Evolutionary conservation across 2,329 filamentous ascomycete genomes (phyloP), one percentile per base, ranked within the genome.

Genomic region (Hymenoscyphus albidus): DNA sequence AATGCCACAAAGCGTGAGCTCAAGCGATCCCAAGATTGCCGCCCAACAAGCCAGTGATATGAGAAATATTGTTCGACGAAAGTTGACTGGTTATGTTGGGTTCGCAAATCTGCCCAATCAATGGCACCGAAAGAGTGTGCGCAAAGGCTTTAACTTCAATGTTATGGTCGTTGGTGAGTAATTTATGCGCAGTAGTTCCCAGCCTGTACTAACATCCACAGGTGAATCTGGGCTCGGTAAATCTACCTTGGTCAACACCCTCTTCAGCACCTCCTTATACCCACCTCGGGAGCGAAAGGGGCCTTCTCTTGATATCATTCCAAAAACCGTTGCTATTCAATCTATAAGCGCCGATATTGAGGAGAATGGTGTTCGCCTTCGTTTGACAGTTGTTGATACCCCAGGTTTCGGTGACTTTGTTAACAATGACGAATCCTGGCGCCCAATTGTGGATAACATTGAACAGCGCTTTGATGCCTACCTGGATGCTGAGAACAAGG

Each of bases 71-170:
- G 94, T 99, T 74, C 92, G 95, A 80, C 88, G 95, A 80, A 99
- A 99, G 85, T 84, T 99, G 77, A 98, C 95, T 60, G 95, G 95
- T 76, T 99, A 98, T 75, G 95, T 99, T 75, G 95, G 95, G 71
- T 99, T 99, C 77, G 95, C 95, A 79, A 99, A 99, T 79, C 82
- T 99, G 77, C 95, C 95, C 70, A 99, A 99, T 83, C 95, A 99
- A 82, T 99, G 95, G 95, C 95, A 99, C 85, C 94, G 95, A 80
- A 99, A 99, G 90, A 97, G 93, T 87, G 95, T 99, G 76, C 92
- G 95, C 78, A 99, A 99, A 82, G 95, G 95, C 68, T 99, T 99
- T 87, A 99, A 98, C 87, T 99, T 99, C 86, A 99, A 99, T 78
- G 95, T 99, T 73, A 99, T 99, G 95, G 95, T 99, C 80, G 95